Evolutionary conservation across 768 basidiomycete genomes (phyloP).

Genomic region (Phylloporus arenicola): DNA sequence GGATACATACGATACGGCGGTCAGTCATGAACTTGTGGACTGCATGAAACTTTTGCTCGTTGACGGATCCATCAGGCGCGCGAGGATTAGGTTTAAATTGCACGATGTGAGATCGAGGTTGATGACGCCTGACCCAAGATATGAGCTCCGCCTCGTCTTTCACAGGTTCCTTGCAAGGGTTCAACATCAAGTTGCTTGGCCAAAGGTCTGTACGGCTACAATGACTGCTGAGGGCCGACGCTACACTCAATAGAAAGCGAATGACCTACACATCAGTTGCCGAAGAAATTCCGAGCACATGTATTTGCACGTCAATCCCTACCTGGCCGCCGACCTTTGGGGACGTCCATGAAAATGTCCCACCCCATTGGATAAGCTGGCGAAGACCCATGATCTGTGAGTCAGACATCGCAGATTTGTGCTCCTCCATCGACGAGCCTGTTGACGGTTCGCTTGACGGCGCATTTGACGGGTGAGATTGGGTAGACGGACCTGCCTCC

Average conservation of each 20-base stretch:
- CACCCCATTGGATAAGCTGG: constrained; percentile 38
- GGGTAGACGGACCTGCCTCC: constrained; percentile 12
- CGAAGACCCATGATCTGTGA: constrained; percentile 18
- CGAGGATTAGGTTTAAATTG: constrained; percentile 34
- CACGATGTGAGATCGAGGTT: constrained; percentile 34
- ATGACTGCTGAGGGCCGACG: background rate
- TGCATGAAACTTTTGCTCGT: constrained; percentile 39
- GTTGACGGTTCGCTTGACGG: constrained; percentile 4
- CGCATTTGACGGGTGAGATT: constrained; percentile 5
- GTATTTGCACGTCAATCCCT: constrained; percentile 35
- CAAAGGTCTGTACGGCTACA: constrained; percentile 48
- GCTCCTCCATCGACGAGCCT: constrained; percentile 14
- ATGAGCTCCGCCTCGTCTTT: constrained; percentile 38
- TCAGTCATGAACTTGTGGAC: constrained; percentile 39
- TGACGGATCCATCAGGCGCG: constrained; percentile 32
- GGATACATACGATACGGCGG: constrained; percentile 42
- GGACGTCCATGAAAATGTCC: constrained; percentile 41
- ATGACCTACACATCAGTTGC: constrained; percentile 32
- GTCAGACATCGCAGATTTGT: constrained; percentile 16
- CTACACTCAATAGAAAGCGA: background rate
- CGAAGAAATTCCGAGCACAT: constrained; percentile 26
- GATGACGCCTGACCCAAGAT: constrained; percentile 43
- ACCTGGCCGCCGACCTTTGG: constrained; percentile 33
- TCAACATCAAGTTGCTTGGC: constrained; percentile 43
- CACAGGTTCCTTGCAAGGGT: constrained; percentile 37